Conservation (phyloP, 306 rosid species). For the Canavalia gladiata region DNA sequence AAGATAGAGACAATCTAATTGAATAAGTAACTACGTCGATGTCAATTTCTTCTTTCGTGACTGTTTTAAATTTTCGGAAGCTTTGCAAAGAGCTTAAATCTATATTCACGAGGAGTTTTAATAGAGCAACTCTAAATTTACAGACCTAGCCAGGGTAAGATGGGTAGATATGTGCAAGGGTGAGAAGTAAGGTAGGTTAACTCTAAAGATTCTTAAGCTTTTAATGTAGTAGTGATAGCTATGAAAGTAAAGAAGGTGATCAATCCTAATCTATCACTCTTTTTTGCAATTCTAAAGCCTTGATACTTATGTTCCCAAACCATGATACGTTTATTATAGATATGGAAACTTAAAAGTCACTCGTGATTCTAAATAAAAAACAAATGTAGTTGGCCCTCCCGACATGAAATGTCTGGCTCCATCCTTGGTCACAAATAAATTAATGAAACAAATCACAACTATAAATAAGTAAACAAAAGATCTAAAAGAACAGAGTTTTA, state of each 20-base stretch:
- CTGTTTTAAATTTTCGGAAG: constrained; percentile 32
- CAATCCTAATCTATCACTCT: neutral
- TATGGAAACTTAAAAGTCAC: constrained; percentile 14
- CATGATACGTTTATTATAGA: constrained; percentile 10
- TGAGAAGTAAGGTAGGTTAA: constrained; percentile 10
- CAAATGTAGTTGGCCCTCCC: neutral
- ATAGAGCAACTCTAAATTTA: neutral
- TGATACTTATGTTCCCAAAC: constrained; percentile 3
- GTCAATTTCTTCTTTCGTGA: neutral
- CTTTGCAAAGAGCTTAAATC: constrained; percentile 31
- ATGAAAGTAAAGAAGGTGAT: constrained; percentile 20
- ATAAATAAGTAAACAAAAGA: constrained; percentile 37
- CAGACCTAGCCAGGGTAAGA: constrained; percentile 6
- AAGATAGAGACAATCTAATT: constrained; percentile 22
- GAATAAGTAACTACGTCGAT: constrained; percentile 3
- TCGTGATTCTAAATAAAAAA: constrained; percentile 11
- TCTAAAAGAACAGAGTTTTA: constrained; percentile 43
- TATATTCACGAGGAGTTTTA: neutral
- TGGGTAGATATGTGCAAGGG: constrained; percentile 14
- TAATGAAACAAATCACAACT: constrained; percentile 28
- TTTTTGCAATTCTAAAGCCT: neutral
- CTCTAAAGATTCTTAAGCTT: constrained; percentile 35
- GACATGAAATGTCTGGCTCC: constrained; percentile 30
- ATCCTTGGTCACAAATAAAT: constrained; percentile 25
- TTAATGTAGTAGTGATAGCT: neutral